Base-by-base conservation (phyloP, 176 grass and related monocot species). In the Pontederia paniculata region DNA sequence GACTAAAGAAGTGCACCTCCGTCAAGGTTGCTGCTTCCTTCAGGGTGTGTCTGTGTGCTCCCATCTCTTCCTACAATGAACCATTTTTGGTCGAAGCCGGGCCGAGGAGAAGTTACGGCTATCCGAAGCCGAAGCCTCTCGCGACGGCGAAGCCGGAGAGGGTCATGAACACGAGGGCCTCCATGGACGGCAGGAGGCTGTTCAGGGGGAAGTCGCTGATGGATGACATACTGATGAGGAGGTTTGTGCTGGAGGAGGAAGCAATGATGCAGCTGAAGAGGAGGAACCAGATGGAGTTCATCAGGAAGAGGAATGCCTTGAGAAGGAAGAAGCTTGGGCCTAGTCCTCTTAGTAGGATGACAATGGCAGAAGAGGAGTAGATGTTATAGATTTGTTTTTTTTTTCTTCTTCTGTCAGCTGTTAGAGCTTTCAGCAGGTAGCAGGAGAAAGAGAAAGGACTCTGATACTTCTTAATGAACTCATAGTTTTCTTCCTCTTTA, bases 201-300 rank as follows among this genome's bases (percentile, higher is more conserved):
- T 98, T 98, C 81, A 68, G 94, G 12, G 94, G 94, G 57, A 98
- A 93, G 79, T 98, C 94, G 20, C 67, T 98, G 69, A 88, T 77
- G 54, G 87, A 98, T 17, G 87, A 98, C 75, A 48, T 77, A 42
- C 44, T 84, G 65, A 98, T 98, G 94, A 79, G 94, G 53, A 81
- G 83, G 65, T 88, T 98, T 58, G 86, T 91, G 51, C 84, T 88
- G 52, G 94, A 91, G 58, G 94, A 98, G 77, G 94, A 65, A 45
- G 84, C 78, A 2, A 79, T 80, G 83, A 72, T 84, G 71, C 87
- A 88, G 65, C 79, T 74, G 66, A 81, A 21, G 63, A 70, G 78
- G 56, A 75, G 66, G 15, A 98, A 84, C 76, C 75, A 98, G 76
- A 98, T 98, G 80, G 87, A 98, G 68, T 85, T 88, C 16, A 69